Conservation (phyloP, 768 basidiomycete genomes). For the Boletus tylopilopsis region DNA sequence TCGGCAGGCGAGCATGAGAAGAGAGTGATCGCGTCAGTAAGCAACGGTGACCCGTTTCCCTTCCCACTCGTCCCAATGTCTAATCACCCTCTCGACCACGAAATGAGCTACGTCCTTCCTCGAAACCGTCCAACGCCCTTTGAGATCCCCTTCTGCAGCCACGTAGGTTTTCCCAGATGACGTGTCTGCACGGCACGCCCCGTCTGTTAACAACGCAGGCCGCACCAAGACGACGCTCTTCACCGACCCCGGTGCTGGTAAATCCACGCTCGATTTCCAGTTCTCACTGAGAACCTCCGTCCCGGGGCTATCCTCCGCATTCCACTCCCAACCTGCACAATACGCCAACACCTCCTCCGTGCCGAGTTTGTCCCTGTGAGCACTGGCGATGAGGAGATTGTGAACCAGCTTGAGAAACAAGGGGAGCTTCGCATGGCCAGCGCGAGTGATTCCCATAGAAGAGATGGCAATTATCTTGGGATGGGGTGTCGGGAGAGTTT, state of each 20-base stretch:
- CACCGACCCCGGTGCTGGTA: constrained; percentile 42
- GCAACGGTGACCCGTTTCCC: constrained; percentile 48
- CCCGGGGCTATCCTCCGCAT: constrained; percentile 39
- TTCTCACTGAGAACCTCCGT: constrained; percentile 40
- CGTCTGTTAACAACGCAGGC: constrained; percentile 58
- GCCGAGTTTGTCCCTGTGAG: constrained; percentile 62
- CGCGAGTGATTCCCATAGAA: constrained; percentile 46
- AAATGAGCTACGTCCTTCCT: constrained; percentile 67
- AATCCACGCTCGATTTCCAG: constrained; percentile 38
- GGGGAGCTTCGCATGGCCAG: constrained; percentile 45
- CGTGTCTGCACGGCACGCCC: constrained; percentile 37
- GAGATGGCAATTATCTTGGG: constrained; percentile 55
- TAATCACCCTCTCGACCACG: constrained; percentile 43
- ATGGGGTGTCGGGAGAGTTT: constrained; percentile 45
- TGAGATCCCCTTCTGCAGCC: constrained; percentile 40
- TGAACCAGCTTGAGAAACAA: constrained; percentile 48
- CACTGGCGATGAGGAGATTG: constrained; percentile 35
- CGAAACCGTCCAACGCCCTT: constrained; percentile 48
- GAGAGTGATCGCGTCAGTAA: constrained; percentile 32
- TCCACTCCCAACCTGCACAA: constrained; percentile 50
- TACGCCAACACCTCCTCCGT: constrained; percentile 49
- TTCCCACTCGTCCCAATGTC: constrained; percentile 50
- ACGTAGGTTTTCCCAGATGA: constrained; percentile 36
- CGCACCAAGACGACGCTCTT: constrained; percentile 46
- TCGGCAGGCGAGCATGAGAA: not conserved